Evolutionary conservation across 2,329 filamentous ascomycete genomes (phyloP).

Genomic region (Keithomyces neogunnii): DNA sequence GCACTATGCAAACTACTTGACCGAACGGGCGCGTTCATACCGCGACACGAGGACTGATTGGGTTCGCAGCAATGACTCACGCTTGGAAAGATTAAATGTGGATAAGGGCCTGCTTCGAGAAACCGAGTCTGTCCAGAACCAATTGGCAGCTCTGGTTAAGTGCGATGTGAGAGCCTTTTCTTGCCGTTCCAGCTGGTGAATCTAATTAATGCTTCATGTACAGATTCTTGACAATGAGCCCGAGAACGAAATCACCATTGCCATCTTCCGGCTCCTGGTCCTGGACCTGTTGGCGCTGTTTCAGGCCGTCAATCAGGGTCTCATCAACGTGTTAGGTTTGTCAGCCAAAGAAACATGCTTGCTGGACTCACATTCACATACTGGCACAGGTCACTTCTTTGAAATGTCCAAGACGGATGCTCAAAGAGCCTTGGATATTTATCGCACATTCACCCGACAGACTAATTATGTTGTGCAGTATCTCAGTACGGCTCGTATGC

Average conservation of each 20-base stretch:
- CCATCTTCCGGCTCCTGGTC: constrained; percentile 84
- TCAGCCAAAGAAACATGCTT: constrained; percentile 2
- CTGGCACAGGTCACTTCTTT: constrained; percentile 76
- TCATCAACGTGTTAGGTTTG: constrained; percentile 91
- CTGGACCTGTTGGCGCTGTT: constrained; percentile 85
- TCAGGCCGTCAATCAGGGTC: constrained; percentile 90
- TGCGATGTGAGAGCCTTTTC: constrained; percentile 62
- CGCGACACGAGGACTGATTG: constrained; percentile 82
- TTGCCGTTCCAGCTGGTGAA: not conserved
- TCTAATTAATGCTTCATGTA: not conserved
- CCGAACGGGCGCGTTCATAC: constrained; percentile 73
- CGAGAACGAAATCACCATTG: constrained; percentile 94
- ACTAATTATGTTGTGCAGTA: constrained; percentile 91
- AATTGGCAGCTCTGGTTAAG: constrained; percentile 76
- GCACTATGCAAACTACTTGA: constrained; percentile 81
- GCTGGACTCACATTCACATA: constrained; percentile 8
- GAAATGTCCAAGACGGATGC: constrained; percentile 95
- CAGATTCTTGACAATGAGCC: constrained; percentile 80
- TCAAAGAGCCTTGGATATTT: constrained; percentile 83
- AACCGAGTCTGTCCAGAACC: constrained; percentile 81
- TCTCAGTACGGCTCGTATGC: constrained; percentile 76
- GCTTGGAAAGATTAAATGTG: constrained; percentile 76
- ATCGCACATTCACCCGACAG: constrained; percentile 83
- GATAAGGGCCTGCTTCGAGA: constrained; percentile 90
- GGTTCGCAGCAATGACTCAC: constrained; percentile 72